Percentiles rank a stretch among this genome's conserved stretches.
phyloP scores from a whole-genome alignment of 106 monocot species.

The Dioscorea alata region DNA sequence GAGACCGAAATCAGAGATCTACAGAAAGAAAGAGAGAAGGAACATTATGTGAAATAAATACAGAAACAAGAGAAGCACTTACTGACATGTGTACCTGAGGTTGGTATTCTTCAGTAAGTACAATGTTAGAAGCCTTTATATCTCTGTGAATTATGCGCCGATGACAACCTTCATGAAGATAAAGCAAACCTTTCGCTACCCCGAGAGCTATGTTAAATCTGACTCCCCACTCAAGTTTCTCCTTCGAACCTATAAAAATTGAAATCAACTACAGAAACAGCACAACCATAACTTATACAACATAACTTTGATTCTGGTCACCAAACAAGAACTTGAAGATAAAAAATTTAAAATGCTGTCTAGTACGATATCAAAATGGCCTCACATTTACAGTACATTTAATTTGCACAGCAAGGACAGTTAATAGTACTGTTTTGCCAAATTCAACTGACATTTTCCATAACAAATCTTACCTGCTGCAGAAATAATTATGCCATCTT shows the following conservation, averaged over 20 bases:
- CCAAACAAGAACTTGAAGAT: too few species aligned
- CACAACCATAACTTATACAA: too few species aligned
- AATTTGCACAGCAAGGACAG: too few species aligned
- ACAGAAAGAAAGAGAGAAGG: background rate
- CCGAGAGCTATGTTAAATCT: constrained; percentile 84
- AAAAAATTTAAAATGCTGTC: too few species aligned
- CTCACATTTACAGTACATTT: too few species aligned
- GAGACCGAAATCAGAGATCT: constrained; percentile 99
- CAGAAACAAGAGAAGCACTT: background rate
- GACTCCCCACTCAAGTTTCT: constrained; percentile 56
- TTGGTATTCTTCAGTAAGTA: constrained; percentile 75
- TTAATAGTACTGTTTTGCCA: too few species aligned
- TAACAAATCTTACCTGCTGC: too few species aligned
- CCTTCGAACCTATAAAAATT: constrained; percentile 52
- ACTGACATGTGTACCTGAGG: constrained; percentile 61
- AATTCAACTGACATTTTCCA: too few species aligned
- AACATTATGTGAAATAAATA: background rate
- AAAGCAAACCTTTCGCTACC: constrained; percentile 79
- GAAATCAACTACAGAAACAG: too few species aligned
- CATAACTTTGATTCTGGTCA: too few species aligned
- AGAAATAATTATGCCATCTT: too few species aligned
- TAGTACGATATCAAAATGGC: too few species aligned
- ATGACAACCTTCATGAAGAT: constrained; percentile 90
- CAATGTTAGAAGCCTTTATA: constrained; percentile 94
- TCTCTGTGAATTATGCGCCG: constrained; percentile 94